Percentiles rank a stretch among this genome's conserved stretches.
phyloP scores from a whole-genome alignment of 2,329 filamentous ascomycete species.

The Dryadomyces quercus-mongolicae region DNA sequence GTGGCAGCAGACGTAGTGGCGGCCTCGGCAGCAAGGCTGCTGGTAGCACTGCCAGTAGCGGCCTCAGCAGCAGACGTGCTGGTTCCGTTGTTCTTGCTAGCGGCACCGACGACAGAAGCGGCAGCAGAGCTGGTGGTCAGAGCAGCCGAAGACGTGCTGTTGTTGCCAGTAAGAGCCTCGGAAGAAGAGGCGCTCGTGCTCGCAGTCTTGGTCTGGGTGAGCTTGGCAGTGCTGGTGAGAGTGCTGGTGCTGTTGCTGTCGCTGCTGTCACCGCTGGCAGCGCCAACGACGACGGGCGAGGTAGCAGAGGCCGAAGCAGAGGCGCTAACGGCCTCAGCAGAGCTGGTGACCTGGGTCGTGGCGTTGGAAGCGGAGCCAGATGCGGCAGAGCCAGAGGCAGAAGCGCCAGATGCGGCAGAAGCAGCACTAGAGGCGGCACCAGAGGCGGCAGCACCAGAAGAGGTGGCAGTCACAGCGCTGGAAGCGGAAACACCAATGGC shows the following conservation, averaged over 20 bases:
- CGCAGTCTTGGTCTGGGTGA: too few relatives aligned
- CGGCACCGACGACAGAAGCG: constrained; percentile 16
- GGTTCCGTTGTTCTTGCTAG: neutral
- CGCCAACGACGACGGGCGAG: neutral
- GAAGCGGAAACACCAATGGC: neutral
- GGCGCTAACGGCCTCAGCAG: neutral
- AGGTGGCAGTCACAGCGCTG: too few relatives aligned
- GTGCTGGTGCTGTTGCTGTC: too few relatives aligned
- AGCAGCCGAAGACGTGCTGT: too few relatives aligned
- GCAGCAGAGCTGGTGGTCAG: neutral
- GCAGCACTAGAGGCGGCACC: too few relatives aligned
- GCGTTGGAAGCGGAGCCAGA: neutral
- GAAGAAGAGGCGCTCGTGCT: neutral
- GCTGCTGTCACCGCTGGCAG: too few relatives aligned
- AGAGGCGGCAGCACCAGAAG: too few relatives aligned
- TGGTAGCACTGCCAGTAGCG: neutral
- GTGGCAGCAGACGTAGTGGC: constrained; percentile 16
- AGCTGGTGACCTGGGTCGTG: neutral
- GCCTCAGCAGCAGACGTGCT: too few relatives aligned
- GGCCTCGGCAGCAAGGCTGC: constrained; percentile 10
- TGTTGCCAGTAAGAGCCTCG: neutral
- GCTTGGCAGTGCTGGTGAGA: too few relatives aligned
- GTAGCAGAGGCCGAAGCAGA: neutral
- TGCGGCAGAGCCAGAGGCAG: neutral
- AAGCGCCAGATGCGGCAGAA: neutral